Evolutionary conservation across 2,329 filamentous ascomycete genomes (phyloP), one percentile per base, ranked within the genome.

Genomic region (Fusarium siculi): DNA sequence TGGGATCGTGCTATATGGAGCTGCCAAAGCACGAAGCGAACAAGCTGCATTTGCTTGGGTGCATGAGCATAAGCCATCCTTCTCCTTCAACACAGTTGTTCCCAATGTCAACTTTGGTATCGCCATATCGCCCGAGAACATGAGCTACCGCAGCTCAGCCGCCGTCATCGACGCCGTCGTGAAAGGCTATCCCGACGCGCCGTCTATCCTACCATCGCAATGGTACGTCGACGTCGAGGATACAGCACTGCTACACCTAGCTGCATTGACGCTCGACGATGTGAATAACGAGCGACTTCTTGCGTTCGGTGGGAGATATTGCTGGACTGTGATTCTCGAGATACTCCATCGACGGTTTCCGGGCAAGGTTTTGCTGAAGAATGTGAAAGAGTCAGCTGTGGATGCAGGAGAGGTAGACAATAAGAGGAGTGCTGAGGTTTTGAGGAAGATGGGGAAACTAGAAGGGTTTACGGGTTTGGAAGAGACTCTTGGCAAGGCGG

Each of bases 381-480:
- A 16, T n/a, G 23, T 54, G 0, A 5, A 28, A 9, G 23, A 54
- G 14, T 28, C 23, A 11, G 50, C 19, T 7, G 23, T 40, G 2
- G 34, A 53, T 39, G 14, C 34, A 12, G 34, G 34, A 28, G 50
- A 53, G 14, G 50, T 53, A 0, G 14, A 21, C 9, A 53, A n/a
- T 7, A 0, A 18, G 14, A 21, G 50, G 10, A 39, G 34, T 4
- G 23, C 19, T n/a, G 18, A 39, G 14, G 10, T 28, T 6, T 14
- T 53, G 50, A 14, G 19, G 23, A 21, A 18, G 10, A 39, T 39
- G 34, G 34, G 34, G 4, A 53, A 53, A 2, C 1, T 28, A 1
- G 23, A n/a, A 0, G 50, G 50, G 5, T 39, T 53, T 1, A 39
- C 34, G 0, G 0, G 9, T 0, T 39, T 53, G 23, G 50, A 53